Base-by-base conservation (phyloP, 495 filamentous ascomycete species). In the Penicillium coprophilum region DNA sequence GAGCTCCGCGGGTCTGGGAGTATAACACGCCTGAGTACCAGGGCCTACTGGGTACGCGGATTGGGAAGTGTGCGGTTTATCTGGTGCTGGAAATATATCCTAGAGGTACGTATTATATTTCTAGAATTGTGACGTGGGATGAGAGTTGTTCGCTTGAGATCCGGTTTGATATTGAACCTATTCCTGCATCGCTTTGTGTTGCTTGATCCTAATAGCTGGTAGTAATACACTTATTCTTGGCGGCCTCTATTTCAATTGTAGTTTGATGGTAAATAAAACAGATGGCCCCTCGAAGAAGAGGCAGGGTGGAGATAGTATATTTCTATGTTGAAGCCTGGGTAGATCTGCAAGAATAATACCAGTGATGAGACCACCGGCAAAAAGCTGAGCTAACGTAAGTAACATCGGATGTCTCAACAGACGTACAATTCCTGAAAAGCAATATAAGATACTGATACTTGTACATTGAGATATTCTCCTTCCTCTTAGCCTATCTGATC, bases 161-260 rank as follows among this genome's bases (percentile, higher is more conserved):
- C 8, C 19, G 49, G 23, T 51, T 51, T 40, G 49, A 51, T 40
- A 51, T 51, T 51, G 49, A 51, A 21, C 23, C 34, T 36, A 40
- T 51, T 28, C 34, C 49, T 30, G 34, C 4, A 11, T 11, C 15
- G 24, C 27, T 6, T 12, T 19, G 15, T 38, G 23, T 6, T 40
- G 49, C 5, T 28, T 30, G 34, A 28, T n/a, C 3, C 7, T 30
- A 1, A 30, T 15, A 10, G 7, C 3, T 12, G n/a, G 20, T 20
- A 6, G 11, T n/a, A 31, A 47, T 27, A 12, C 13, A 46, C 12
- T 44, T 23, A 12, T 44, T 3, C n/a, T 13, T 13, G 7, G 10
- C 24, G 41, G 3, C 20, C 19, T 12, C 41, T 2, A 27, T 27
- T 9, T 10, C 23, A 8, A 27, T 21, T 8, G 21, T n/a, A 43